Base-by-base conservation (phyloP, 768 basidiomycete species). In the Asterophora parasitica region DNA sequence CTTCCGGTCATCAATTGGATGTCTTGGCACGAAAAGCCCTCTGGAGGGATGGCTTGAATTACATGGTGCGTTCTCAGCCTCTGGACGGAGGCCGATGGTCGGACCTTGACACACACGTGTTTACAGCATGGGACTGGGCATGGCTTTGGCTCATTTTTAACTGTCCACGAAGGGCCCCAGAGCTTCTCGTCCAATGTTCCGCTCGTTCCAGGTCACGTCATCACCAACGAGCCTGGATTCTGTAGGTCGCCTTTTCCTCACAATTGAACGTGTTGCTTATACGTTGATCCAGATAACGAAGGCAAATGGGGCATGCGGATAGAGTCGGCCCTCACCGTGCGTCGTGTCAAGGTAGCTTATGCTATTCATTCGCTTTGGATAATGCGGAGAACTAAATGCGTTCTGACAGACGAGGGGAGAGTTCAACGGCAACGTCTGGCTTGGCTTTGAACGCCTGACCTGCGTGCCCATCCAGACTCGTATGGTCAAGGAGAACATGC, bases 381-480 rank as follows among this genome's bases (percentile, higher is more conserved):
- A 37, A 23, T 42, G 10, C 28, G 13, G 15, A 5, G 15, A 34
- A 19, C 39, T 20, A 27, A n/a, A 23, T 20, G 20, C 33, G 8
- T n/a, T 10, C 17, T 31, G 31, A n/a, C 19, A 89, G 83, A 91
- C 88, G 28, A 82, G 74, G 66, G 76, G 78, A 53, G 73, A 80
- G 53, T 85, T 82, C 62, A 85, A 81, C 52, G 85, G 84, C 20
- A 74, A 82, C 57, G 69, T 79, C 19, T 97, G 92, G 92, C 77
- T 92, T 30, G 88, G 85, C 7, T 97, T 95, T 63, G 90, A 94
- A 65, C 84, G 93, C 4, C 72, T 97, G 56, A 95, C 94, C 2
- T 85, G 88, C 68, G 93, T 97, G 8, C 95, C 95, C 3, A 96
- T 97, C 58, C 88, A 93, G 65, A 88, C 88, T 1, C 76, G 79